Conservation (phyloP, 352 stramenopile genomes). For the Phytophthora europaea region DNA sequence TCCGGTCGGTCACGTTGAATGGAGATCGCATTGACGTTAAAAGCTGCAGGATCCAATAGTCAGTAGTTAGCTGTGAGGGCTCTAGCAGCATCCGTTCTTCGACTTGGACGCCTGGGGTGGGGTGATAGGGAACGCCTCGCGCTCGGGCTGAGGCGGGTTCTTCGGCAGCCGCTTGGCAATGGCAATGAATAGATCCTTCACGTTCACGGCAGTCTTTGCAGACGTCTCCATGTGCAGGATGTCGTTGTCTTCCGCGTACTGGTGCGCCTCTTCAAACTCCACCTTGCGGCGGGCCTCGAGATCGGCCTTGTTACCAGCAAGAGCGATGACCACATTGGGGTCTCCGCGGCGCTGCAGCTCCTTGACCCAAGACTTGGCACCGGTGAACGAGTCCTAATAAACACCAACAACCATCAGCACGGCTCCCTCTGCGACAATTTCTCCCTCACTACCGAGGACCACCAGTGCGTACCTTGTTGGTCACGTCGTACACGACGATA, state of each 20-base stretch:
- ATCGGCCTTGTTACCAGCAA: conserved; percentile 99
- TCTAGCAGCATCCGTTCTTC: conserved; percentile 87
- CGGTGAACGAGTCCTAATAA: conserved; percentile 95
- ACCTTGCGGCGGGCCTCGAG: conserved; percentile 98
- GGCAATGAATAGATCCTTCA: conserved; percentile 99
- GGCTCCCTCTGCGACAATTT: conserved; percentile 13
- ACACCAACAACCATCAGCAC: conserved; percentile 18
- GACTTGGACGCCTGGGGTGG: conserved; percentile 80
- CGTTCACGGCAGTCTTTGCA: conserved; percentile 99
- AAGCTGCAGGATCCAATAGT: conserved; percentile 46
- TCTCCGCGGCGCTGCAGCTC: conserved; percentile 99
- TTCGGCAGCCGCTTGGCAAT: conserved; percentile 93
- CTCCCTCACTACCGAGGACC: not conserved
- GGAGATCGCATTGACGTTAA: conserved; percentile 33
- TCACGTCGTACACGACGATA: conserved; percentile 98
- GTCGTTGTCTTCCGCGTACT: conserved; percentile 99
- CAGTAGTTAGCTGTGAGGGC: conserved; percentile 33
- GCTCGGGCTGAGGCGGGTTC: conserved; percentile 83
- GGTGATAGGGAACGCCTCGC: conserved; percentile 88
- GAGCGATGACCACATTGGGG: conserved; percentile 97
- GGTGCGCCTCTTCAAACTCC: conserved; percentile 96
- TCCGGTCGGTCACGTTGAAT: conserved; percentile 29
- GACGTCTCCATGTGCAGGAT: conserved; percentile 99
- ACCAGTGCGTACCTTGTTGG: conserved; percentile 88
- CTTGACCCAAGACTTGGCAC: conserved; percentile 99